Evolutionary conservation across 768 basidiomycete genomes (phyloP).

Genomic region (Udeniomyces megalosporus): DNA sequence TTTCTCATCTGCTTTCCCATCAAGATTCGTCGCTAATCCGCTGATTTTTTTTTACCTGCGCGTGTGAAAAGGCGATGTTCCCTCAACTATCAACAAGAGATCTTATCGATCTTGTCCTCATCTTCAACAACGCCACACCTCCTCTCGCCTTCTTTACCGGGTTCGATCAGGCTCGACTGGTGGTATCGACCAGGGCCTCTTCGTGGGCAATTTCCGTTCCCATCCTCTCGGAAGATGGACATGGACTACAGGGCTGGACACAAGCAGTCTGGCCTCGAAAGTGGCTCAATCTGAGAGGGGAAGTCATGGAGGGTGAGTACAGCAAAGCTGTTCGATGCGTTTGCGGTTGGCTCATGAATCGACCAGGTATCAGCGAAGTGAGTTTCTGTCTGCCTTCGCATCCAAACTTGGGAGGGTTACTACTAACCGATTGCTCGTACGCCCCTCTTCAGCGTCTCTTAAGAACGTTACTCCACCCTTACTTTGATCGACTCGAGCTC

Average conservation of each 20-base stretch:
- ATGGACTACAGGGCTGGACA: neutral
- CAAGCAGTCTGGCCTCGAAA: neutral
- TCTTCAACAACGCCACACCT: neutral
- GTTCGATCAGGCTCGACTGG: slow-evolving; percentile 9
- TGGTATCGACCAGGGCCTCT: neutral
- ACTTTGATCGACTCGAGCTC: slow-evolving; percentile 9
- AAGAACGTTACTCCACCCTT: neutral
- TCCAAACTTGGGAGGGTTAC: neutral
- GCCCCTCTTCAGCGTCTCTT: neutral
- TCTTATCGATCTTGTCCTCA: neutral
- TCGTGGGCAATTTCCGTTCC: slow-evolving; percentile 3
- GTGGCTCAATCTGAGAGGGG: slow-evolving; percentile 6
- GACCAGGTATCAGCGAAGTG: slow-evolving; percentile 5
- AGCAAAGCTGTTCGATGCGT: neutral
- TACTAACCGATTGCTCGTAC: no score
- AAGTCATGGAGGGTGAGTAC: neutral
- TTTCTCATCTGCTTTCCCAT: no score
- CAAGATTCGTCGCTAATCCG: no score
- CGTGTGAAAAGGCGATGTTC: no score
- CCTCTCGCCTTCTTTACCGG: slow-evolving; percentile 10
- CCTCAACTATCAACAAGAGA: neutral
- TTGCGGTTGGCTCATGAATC: neutral
- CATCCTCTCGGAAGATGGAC: neutral
- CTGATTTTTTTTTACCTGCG: no score
- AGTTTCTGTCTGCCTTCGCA: neutral